Evolutionary conservation across 2,329 filamentous ascomycete species (phyloP), one percentile per base, ranked within the genome.

Genomic region (Alternaria conjuncta): DNA sequence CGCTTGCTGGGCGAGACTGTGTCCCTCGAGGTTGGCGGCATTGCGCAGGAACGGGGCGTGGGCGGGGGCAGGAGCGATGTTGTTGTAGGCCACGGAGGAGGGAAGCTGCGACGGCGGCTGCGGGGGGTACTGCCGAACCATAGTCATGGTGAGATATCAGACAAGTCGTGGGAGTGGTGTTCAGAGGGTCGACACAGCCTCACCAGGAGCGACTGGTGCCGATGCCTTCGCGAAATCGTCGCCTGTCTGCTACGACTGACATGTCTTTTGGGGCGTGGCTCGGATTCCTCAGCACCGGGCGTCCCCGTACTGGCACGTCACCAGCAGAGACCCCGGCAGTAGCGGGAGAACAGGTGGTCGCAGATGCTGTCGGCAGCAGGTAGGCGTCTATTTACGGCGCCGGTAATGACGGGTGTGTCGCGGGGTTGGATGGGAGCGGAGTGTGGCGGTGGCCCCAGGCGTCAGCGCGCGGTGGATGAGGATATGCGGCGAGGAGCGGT

Each of bases 221-320:
- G 78, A 81, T 80, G 78, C 78, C 79, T 80, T 79, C 78, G 78
- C 79, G 78, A 74, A 77, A 73, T 80, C 72, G 75, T 78, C 74
- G 75, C 68, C 71, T 68, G 72, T 72, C 73, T 76, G 69, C 73
- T 74, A 67, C 74, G 67, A 75, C 75, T 77, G 74, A 77, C 79
- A 81, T 81, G 67, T 79, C 79, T 76, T 70, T 73, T 62, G 50
- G 57, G 60, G 55, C 57, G 64, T 53, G 57, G 55, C 45, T 60
- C 50, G 36, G 61, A 51, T 47, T 25, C 46, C 45, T 59, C 60
- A 62, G 59, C 68, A 61, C 69, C 64, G 67, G 69, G 64, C 58
- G 72, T 63, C 64, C 60, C 62, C 54, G 62, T 65, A 57, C 71
- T 71, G 71, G 71, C 66, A 60, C 50, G 53, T 41, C 30, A 66